Percentiles rank a stretch among this genome's conserved stretches.
phyloP scores from a whole-genome alignment of 768 basidiomycete genomes.

The Candolleomyces eurysporus region DNA sequence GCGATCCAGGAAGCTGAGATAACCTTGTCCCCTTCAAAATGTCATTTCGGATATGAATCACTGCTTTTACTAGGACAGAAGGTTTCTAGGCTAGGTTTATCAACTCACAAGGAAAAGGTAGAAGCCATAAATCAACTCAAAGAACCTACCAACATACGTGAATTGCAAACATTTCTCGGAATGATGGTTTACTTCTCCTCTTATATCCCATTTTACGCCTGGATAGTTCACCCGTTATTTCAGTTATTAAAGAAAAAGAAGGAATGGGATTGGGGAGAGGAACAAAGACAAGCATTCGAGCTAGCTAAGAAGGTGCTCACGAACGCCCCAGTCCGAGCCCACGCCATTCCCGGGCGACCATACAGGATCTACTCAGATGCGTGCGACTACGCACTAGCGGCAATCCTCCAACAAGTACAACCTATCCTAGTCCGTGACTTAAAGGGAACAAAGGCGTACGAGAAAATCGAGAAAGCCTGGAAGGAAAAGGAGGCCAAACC shows the following conservation, averaged over 20 bases:
- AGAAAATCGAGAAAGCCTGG: conserved; percentile 19
- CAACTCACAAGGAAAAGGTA: conserved; percentile 30
- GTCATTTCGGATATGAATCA: conserved; percentile 30
- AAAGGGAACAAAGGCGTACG: conserved; percentile 24
- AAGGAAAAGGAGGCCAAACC: conserved; percentile 18
- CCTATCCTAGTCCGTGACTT: conserved; percentile 25
- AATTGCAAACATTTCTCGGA: conserved; percentile 23
- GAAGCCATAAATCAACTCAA: conserved; percentile 28
- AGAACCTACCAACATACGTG: conserved; percentile 20
- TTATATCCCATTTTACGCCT: too few relatives aligned
- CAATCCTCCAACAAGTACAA: conserved; percentile 33
- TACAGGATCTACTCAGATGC: conserved; percentile 37
- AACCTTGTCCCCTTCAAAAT: conserved; percentile 33
- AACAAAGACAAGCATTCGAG: conserved; percentile 26
- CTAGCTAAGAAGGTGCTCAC: conserved; percentile 25
- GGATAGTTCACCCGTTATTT: conserved; percentile 32
- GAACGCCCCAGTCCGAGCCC: conserved; percentile 29
- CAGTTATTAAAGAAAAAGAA: conserved; percentile 26
- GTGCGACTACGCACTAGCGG: conserved; percentile 25
- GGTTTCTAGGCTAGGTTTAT: conserved; percentile 27
- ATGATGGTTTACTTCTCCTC: too few relatives aligned
- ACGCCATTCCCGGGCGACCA: conserved; percentile 24
- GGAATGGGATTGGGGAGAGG: conserved; percentile 20
- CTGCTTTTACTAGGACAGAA: conserved; percentile 37
- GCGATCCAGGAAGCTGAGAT: conserved; percentile 25